Evolutionary conservation across 2,329 filamentous ascomycete genomes (phyloP).

Genomic region (Ceratocystis harringtonii): DNA sequence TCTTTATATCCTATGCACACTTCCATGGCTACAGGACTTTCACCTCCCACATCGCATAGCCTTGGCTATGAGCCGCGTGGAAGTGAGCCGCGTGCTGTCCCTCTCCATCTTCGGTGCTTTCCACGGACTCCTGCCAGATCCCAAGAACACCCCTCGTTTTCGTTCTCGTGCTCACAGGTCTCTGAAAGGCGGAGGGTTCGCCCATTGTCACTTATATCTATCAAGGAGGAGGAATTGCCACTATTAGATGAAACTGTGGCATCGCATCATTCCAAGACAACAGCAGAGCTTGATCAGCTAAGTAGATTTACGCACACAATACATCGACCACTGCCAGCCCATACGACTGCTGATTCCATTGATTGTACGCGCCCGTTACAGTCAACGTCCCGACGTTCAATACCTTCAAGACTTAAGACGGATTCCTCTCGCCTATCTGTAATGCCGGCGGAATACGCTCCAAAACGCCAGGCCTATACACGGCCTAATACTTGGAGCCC

Average conservation of each 20-base stretch:
- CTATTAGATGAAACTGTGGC: not conserved
- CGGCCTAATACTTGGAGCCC: not conserved
- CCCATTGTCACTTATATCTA: not conserved
- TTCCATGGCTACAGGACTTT: no score
- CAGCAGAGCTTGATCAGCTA: not conserved
- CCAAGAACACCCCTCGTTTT: not conserved
- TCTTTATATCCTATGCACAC: no score
- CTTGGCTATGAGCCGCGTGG: no score
- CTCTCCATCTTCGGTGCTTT: not conserved
- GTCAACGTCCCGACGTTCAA: no score
- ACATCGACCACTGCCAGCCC: no score
- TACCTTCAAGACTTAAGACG: no score
- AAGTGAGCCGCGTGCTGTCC: not conserved
- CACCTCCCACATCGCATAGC: no score
- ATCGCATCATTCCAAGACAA: not conserved
- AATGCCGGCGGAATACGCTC: no score
- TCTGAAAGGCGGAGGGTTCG: not conserved
- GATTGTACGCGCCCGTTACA: no score
- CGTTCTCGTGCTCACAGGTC: not conserved
- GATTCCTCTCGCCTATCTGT: no score
- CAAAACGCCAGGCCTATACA: not conserved
- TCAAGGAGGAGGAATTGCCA: not conserved
- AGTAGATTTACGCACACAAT: no score
- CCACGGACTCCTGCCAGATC: not conserved
- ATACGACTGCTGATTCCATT: no score